phyloP scores from a whole-genome alignment of 106 monocot genomes.

The Dactylorhiza incarnata region DNA sequence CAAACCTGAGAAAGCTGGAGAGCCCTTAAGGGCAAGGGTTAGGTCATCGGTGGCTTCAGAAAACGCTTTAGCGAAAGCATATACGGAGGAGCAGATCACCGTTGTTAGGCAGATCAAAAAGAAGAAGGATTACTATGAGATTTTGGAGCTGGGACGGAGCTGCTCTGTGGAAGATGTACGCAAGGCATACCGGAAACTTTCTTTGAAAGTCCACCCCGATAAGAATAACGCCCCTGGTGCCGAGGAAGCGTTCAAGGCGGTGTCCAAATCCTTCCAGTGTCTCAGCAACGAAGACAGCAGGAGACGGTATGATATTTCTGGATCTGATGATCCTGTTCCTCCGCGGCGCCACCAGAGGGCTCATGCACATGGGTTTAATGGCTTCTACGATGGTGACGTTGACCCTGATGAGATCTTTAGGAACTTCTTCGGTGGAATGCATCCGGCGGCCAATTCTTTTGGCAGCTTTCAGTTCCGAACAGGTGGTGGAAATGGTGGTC shows the following conservation, averaged over 20 bases:
- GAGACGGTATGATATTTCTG: constrained; percentile 77
- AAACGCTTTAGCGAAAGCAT: constrained; percentile 22
- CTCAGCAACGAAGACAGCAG: constrained; percentile 75
- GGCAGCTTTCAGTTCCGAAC: constrained; percentile 69
- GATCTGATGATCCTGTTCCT: constrained; percentile 58
- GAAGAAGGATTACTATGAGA: constrained; percentile 86
- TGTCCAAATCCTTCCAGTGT: constrained; percentile 95
- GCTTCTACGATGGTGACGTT: constrained; percentile 73
- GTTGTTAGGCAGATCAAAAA: constrained; percentile 77
- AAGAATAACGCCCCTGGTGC: constrained; percentile 94
- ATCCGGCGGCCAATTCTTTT: constrained; percentile 40
- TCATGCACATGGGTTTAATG: constrained; percentile 36
- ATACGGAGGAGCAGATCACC: constrained; percentile 79
- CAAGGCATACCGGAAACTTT: constrained; percentile 84
- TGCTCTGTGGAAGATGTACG: constrained; percentile 88
- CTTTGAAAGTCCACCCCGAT: constrained; percentile 92
- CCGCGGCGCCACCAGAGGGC: constrained; percentile 14
- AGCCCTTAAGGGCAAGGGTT: neutral
- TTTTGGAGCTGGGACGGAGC: constrained; percentile 55
- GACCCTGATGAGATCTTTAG: constrained; percentile 97
- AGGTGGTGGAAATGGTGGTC: constrained; percentile 29
- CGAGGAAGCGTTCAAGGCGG: constrained; percentile 92
- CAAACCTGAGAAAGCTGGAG: neutral
- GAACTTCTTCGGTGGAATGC: constrained; percentile 63
- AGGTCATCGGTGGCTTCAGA: constrained; percentile 14